Base-by-base conservation (phyloP, 1,284 basidiomycete species). In the Acaromyces ingoldii region DNA sequence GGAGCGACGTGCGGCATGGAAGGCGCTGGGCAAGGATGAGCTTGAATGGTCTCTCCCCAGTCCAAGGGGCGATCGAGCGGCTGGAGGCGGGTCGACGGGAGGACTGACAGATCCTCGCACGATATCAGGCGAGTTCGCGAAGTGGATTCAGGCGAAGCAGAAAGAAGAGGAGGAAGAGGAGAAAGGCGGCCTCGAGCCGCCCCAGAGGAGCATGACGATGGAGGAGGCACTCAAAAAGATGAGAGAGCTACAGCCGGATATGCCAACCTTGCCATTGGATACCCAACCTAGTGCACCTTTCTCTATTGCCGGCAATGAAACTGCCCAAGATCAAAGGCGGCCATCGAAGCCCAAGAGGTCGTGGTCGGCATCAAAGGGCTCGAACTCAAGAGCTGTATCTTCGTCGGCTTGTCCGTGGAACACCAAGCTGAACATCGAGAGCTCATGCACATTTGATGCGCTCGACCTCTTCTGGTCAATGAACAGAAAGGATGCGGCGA, bases 1-100 rank as follows among this genome's bases (percentile, higher is more conserved):
- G 17, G 62, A 64, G 22, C 59, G 64, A 39, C 49, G 60, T 6
- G 51, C 53, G 17, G 66, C 62, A 19, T 70, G 66, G 55, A 69
- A 67, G 43, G 65, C 64, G 21, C 51, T 68, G 17, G 51, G 33
- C 39, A 48, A 31, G 30, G 64, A 68, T 41, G 41, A 43, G 19
- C 58, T 68, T 11, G 62, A 68, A 49, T 68, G 63, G 63, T 55
- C 60, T 1, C 33, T 69, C 28, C 10, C 19, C n/a, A 33, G 9
- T n/a, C n/a, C 25, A n/a, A 47, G 22, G 33, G 19, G 22, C n/a
- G 19, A 28, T n/a, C 42, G 9, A 13, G n/a, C 13, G 9, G 9
- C 9, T 28, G 31, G n/a, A 29, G 25, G 10, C 42, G 42, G 11
- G 10, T 36, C 42, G 24, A 19, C 21, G 17, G 17, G 28, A 7